Evolutionary conservation across 1,284 basidiomycete species (phyloP).

Genomic region (Fomes fomentarius): DNA sequence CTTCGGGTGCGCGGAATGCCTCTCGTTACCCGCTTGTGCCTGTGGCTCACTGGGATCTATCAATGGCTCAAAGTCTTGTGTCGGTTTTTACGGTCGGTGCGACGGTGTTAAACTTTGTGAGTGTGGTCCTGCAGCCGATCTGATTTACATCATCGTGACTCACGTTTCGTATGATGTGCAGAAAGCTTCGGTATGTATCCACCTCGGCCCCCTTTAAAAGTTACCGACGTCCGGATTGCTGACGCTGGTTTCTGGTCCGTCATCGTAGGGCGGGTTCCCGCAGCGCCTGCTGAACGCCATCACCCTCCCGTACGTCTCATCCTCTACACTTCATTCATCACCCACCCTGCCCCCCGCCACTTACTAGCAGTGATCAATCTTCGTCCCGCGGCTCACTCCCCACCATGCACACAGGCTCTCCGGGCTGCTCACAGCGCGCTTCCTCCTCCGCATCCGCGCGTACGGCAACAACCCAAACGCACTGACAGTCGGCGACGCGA

Average conservation of each 20-base stretch:
- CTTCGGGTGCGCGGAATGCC: constrained; percentile 31
- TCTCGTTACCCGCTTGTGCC: neutral
- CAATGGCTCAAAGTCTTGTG: constrained; percentile 24
- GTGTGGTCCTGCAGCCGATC: constrained; percentile 7
- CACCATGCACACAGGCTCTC: constrained; percentile 32
- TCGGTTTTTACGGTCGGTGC: constrained; percentile 34
- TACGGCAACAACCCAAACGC: constrained; percentile 24
- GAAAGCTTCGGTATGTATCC: constrained; percentile 1
- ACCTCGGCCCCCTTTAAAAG: neutral
- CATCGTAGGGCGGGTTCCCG: constrained; percentile 30
- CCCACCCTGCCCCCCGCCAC: neutral
- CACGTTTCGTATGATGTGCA: neutral
- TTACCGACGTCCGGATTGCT: neutral
- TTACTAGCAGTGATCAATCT: too few relatives aligned
- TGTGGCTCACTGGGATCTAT: neutral
- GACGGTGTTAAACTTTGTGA: constrained; percentile 34
- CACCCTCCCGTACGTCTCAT: constrained; percentile 28
- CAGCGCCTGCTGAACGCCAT: constrained; percentile 36
- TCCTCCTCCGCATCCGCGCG: constrained; percentile 35
- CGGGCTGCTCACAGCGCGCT: constrained; percentile 36
- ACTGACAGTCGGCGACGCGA: neutral
- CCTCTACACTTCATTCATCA: neutral
- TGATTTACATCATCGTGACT: neutral
- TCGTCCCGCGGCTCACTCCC: too few relatives aligned
- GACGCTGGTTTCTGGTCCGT: too few relatives aligned